phyloP scores from a whole-genome alignment of 345 rosid species.

The Populus simonii region DNA sequence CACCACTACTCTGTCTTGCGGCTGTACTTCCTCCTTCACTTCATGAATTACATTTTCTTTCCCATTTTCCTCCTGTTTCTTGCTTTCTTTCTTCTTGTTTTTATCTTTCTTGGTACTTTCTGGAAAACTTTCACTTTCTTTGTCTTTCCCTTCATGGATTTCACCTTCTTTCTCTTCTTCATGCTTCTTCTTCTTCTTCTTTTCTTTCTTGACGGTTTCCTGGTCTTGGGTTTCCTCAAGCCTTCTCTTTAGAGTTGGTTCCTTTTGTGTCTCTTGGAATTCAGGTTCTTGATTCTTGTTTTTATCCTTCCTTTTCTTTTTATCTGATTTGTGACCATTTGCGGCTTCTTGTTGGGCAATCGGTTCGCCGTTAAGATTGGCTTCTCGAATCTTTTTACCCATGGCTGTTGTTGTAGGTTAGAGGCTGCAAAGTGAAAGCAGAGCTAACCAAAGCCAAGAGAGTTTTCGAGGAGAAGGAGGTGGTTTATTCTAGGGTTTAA shows the following conservation, averaged over 20 bases:
- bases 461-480: no score
- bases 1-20: conserved; percentile 49
- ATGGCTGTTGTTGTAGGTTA: conserved; percentile 13
- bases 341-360: conserved; percentile 10
- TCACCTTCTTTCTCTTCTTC: conserved; percentile 21
- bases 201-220: conserved; percentile 11
- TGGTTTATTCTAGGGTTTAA: conserved; percentile 11
- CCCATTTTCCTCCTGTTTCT: conserved; percentile 12
- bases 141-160: conserved; percentile 5
- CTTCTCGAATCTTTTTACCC: conserved; percentile 36
- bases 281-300: conserved; percentile 38
- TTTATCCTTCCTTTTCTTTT: conserved; percentile 34
- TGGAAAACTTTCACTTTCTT: conserved; percentile 1
- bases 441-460: neutral
- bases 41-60: neutral
- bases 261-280: conserved; percentile 17
- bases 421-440: neutral
- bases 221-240: conserved; percentile 17
- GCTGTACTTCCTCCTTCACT: conserved; percentile 16
- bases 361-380: conserved; percentile 22
- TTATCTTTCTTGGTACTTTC: conserved; percentile 16
- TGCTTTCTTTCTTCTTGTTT: conserved; percentile 24
- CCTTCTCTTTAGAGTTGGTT: conserved; percentile 27
- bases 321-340: neutral
- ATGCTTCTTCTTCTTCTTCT: conserved; percentile 31